phyloP scores from a whole-genome alignment of 306 rosid species.

The Arachis stenosperma region DNA sequence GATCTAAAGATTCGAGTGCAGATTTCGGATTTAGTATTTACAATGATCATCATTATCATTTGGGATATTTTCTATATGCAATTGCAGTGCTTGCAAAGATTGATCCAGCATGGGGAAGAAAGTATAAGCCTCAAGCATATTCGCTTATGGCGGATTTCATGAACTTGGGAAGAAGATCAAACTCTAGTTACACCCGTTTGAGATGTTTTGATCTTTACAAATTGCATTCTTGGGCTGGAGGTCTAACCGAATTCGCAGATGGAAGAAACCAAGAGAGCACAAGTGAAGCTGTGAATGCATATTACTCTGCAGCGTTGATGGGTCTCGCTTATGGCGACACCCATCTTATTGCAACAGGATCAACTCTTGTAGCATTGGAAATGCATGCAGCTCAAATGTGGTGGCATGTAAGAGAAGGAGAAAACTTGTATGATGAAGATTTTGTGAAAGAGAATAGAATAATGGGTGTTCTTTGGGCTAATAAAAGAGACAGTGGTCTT shows the following conservation, averaged over 20 bases:
- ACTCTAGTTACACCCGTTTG: slow-evolving; percentile 55
- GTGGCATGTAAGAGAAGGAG: slow-evolving; percentile 73
- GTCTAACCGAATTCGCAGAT: slow-evolving; percentile 59
- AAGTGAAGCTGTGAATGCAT: slow-evolving; percentile 88
- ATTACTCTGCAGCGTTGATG: slow-evolving; percentile 84
- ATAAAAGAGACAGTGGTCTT: slow-evolving; percentile 77
- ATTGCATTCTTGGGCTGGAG: slow-evolving; percentile 88
- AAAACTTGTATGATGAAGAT: slow-evolving; percentile 51
- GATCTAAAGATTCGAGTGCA: slow-evolving; percentile 57
- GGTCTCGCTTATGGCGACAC: slow-evolving; percentile 86
- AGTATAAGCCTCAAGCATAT: slow-evolving; percentile 69
- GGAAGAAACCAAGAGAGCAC: slow-evolving; percentile 86
- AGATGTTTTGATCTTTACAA: slow-evolving; percentile 75
- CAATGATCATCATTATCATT: slow-evolving; percentile 78
- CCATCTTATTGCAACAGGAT: slow-evolving; percentile 62
- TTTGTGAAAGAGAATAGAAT: slow-evolving; percentile 64
- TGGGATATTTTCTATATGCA: slow-evolving; percentile 79
- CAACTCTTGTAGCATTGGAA: slow-evolving; percentile 70
- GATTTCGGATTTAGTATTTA: slow-evolving; percentile 89
- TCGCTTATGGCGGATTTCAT: slow-evolving; percentile 67
- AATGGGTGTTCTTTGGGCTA: slow-evolving; percentile 80
- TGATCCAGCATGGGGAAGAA: slow-evolving; percentile 82
- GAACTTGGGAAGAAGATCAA: slow-evolving; percentile 52
- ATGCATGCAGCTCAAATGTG: slow-evolving; percentile 78
- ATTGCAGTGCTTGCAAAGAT: slow-evolving; percentile 85